Conservation (phyloP, 805 yeast species). For the Yarrowia osloensis region DNA sequence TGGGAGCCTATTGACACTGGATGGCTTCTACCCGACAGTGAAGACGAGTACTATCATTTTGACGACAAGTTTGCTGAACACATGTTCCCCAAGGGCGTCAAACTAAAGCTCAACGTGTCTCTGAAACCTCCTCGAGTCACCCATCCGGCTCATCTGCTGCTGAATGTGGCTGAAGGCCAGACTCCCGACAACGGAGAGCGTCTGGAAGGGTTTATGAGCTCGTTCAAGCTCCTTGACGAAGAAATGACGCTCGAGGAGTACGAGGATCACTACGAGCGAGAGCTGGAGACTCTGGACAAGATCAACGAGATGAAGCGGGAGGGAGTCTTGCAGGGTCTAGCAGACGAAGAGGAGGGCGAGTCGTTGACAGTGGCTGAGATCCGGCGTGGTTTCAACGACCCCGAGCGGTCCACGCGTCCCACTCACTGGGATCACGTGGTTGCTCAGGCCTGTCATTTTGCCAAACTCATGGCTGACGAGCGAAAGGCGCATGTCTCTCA, state of each 20-base stretch:
- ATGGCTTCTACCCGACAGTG: conserved; percentile 23
- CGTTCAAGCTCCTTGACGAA: conserved; percentile 62
- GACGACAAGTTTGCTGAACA: conserved; percentile 29
- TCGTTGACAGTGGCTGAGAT: conserved; percentile 20
- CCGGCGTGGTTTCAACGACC: conserved; percentile 51
- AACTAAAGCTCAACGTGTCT: conserved; percentile 31
- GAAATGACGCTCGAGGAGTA: conserved; percentile 64
- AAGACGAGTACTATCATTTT: conserved; percentile 28
- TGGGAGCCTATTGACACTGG: conserved; percentile 25
- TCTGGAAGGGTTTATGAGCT: conserved; percentile 51
- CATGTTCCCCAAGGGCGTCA: conserved; percentile 25
- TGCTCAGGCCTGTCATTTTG: conserved; percentile 70
- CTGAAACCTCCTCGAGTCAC: conserved; percentile 50
- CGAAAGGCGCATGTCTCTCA: conserved; percentile 65
- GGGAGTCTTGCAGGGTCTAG: conserved; percentile 36
- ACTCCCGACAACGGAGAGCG: conserved; percentile 48
- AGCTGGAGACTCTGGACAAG: conserved; percentile 48
- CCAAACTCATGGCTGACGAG: conserved; percentile 68
- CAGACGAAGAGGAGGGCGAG: conserved; percentile 19
- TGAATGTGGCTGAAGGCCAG: background rate
- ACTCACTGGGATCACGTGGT: conserved; percentile 74
- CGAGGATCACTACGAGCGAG: conserved; percentile 56
- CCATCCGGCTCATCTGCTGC: conserved; percentile 59
- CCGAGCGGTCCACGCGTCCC: conserved; percentile 47
- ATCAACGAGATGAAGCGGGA: conserved; percentile 52